These are phyloP conservation scores for Claviceps sp. DNA, from an alignment of 2,329 filamentous ascomycete species.

Conservation along the genomic window DNA sequence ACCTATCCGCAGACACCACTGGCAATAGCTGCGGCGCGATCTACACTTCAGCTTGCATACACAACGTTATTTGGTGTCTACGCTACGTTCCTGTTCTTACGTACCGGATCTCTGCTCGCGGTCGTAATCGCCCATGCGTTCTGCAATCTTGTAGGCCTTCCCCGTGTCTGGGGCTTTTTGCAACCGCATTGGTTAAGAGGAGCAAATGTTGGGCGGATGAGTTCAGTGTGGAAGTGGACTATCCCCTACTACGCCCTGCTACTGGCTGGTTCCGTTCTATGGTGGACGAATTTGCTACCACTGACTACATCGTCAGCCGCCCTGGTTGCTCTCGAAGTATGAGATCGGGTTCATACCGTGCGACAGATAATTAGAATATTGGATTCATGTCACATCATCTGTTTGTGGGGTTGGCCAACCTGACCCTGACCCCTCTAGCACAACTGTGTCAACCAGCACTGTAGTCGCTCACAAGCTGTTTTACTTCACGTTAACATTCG, in stretches of 20 bases:
- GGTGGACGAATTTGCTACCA: slow-evolving; percentile 57
- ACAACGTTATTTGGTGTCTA: slow-evolving; percentile 91
- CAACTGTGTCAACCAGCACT: too few species aligned
- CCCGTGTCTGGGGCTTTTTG: slow-evolving; percentile 71
- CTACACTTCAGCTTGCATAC: slow-evolving; percentile 74
- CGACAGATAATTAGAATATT: not conserved
- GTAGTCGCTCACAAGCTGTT: too few species aligned
- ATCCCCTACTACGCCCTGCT: slow-evolving; percentile 68
- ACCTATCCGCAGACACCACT: slow-evolving; percentile 60
- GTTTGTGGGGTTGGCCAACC: too few species aligned
- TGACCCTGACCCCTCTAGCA: too few species aligned
- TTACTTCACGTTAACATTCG: too few species aligned
- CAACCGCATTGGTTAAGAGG: slow-evolving; percentile 33
- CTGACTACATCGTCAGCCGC: slow-evolving; percentile 44
- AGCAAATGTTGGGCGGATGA: slow-evolving; percentile 11
- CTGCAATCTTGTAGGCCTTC: slow-evolving; percentile 86
- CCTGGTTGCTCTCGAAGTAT: slow-evolving; percentile 15
- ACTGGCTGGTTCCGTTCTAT: slow-evolving; percentile 55
- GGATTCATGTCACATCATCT: too few species aligned
- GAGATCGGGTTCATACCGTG: not conserved
- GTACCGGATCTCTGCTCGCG: slow-evolving; percentile 68
- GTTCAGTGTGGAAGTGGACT: slow-evolving; percentile 43
- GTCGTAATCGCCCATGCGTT: slow-evolving; percentile 70
- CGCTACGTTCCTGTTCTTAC: slow-evolving; percentile 75
- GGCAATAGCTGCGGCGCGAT: slow-evolving; percentile 51